phyloP scores from a whole-genome alignment of 1,284 basidiomycete species.

The Phlebopus sp. region DNA sequence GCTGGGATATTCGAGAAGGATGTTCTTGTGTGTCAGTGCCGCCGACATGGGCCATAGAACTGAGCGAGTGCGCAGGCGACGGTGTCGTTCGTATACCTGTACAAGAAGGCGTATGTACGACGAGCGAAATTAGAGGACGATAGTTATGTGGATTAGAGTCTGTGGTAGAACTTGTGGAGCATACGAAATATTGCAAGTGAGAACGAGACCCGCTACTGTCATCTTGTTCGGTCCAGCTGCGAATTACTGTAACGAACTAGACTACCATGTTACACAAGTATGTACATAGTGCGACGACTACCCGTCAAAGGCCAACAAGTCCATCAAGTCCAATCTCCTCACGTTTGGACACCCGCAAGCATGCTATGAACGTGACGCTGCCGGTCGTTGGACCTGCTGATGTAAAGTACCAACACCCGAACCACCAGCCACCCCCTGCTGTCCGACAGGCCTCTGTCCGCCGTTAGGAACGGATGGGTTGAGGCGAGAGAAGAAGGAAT shows the following conservation, averaged over 20 bases:
- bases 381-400: background rate
- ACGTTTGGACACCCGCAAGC: background rate
- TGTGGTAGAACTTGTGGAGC: conserved; percentile 1
- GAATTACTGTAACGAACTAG: no score
- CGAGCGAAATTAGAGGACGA: conserved; percentile 6
- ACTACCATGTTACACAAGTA: conserved; percentile 3
- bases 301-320: no score
- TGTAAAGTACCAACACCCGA: background rate
- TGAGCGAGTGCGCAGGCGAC: conserved; percentile 9
- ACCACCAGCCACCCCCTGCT: background rate
- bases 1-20: conserved; percentile 60
- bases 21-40: conserved; percentile 31
- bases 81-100: background rate
- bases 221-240: background rate
- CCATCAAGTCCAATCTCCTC: background rate
- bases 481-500: conserved; percentile 62
- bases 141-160: conserved; percentile 16
- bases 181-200: background rate
- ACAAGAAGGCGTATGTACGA: conserved; percentile 6
- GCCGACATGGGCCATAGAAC: conserved; percentile 44
- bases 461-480: conserved; percentile 11
- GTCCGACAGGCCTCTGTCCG: conserved; percentile 3
- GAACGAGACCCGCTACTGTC: background rate
- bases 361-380: background rate
- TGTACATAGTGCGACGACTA: no score